phyloP scores from a whole-genome alignment of 2,329 filamentous ascomycete species.

The Trichoderma lentiforme region DNA sequence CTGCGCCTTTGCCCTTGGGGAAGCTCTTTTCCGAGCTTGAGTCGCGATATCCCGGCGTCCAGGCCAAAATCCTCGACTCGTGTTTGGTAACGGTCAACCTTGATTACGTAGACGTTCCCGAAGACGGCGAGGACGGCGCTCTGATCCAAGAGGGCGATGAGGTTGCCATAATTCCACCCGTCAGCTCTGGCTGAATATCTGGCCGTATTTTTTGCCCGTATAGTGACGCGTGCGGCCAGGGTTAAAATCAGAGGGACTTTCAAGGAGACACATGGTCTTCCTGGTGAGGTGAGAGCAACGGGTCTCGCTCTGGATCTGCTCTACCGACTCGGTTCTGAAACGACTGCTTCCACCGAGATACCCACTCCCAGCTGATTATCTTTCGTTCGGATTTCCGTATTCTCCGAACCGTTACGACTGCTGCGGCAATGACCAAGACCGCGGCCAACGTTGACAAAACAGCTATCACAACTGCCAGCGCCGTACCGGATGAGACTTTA shows the following conservation, averaged over 20 bases:
- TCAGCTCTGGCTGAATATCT: slow-evolving; percentile 68
- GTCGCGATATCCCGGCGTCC: slow-evolving; percentile 66
- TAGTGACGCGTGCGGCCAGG: background rate
- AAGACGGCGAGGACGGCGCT: slow-evolving; percentile 33
- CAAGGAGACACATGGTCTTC: background rate
- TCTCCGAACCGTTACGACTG: slow-evolving; percentile 18
- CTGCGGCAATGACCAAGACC: slow-evolving; percentile 25
- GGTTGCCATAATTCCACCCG: slow-evolving; percentile 82
- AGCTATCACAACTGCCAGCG: slow-evolving; percentile 29
- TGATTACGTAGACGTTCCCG: slow-evolving; percentile 70
- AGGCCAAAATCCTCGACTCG: slow-evolving; percentile 63
- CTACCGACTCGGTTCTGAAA: background rate
- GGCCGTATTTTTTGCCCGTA: background rate
- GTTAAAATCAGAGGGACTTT: background rate
- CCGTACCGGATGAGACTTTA: slow-evolving; percentile 35
- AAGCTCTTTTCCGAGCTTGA: slow-evolving; percentile 68
- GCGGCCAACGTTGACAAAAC: slow-evolving; percentile 30
- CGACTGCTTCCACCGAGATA: slow-evolving; percentile 20
- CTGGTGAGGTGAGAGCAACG: slow-evolving; percentile 25
- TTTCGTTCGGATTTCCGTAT: slow-evolving; percentile 24
- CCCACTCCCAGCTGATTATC: slow-evolving; percentile 23
- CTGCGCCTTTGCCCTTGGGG: slow-evolving; percentile 61
- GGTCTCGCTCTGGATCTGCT: slow-evolving; percentile 30
- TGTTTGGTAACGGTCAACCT: slow-evolving; percentile 78
- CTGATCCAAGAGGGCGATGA: slow-evolving; percentile 72